Percentiles rank a stretch among this genome's conserved stretches.
These are phyloP conservation scores for Cadophora sp. DNA, from an alignment of 2,329 filamentous ascomycete genomes.

Conservation along the genomic window DNA sequence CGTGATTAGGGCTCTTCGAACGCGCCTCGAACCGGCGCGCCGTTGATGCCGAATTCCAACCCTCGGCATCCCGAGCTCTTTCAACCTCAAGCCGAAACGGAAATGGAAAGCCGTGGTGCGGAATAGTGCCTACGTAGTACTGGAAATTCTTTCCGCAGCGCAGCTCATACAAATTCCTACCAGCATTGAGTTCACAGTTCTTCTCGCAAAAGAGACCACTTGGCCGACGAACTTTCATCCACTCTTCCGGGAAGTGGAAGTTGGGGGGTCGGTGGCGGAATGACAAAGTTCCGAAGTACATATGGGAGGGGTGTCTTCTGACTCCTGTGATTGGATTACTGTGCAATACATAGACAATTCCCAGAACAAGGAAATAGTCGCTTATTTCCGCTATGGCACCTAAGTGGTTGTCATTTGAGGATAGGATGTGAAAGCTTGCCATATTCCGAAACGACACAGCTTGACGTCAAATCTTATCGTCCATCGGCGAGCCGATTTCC, in stretches of 20 bases:
- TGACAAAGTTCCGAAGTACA: slow-evolving; percentile 5
- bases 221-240: not conserved
- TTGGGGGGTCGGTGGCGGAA: slow-evolving; percentile 4
- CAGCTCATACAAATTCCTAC: not conserved
- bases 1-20: not conserved
- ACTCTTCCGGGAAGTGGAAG: not conserved
- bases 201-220: too few species aligned
- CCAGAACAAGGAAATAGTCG: not conserved
- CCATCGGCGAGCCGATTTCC: not conserved
- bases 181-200: not conserved
- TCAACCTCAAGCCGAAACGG: not conserved
- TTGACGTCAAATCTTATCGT: not conserved
- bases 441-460: not conserved
- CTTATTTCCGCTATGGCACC: not conserved
- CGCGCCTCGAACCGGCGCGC: not conserved
- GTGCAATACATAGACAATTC: not conserved
- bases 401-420: not conserved
- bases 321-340: not conserved
- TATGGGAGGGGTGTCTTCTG: not conserved
- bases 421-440: not conserved
- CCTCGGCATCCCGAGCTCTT: slow-evolving; percentile 11
- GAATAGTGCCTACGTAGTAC: too few species aligned
- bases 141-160: not conserved
- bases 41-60: not conserved
- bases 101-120: slow-evolving; percentile 6